Base-by-base conservation (phyloP, 345 rosid genomes). In the Murraya paniculata region DNA sequence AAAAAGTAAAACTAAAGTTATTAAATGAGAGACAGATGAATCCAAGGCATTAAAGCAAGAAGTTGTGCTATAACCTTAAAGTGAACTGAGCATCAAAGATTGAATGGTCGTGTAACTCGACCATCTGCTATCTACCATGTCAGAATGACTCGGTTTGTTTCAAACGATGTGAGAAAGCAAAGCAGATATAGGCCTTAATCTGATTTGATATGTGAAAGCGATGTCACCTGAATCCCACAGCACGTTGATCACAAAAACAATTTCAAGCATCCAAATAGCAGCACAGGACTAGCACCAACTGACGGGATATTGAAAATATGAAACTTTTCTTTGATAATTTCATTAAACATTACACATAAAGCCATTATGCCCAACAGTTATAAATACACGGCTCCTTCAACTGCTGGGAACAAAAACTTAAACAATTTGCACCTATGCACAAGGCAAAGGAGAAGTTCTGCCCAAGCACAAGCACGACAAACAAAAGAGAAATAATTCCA, bases 381-480 rank as follows among this genome's bases (percentile, higher is more conserved):
- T 53, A 33, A 53, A 53, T 18, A 55, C 35, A 53, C 53, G n/a
- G 70, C 68, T 18, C 64, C 27, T 65, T 66, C 9, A 13, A 30
- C 25, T 50, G 18, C 25, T 6, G 25, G 48, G 11, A 30, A 9
- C 64, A 33, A 25, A 65, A 65, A 18, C 64, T 76, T 0, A 64
- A 76, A 36, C 10, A 67, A 76, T 68, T 56, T 65, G 21, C 27
- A 28, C 27, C 65, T 33, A 24, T 25, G 25, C 56, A 76, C n/a
- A 50, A n/a, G 22, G 78, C 59, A 68, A 64, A 58, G 71, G 77
- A 77, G 73, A n/a, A 72, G 33, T 79, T 64, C 58, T 59, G 53
- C 60, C 73, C 57, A 74, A 65, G 55, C 55, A 82, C 53, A 75
- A 36, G 21, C 75, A 77, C 65, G 68, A 75, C 41, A 72, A 64